phyloP scores from a whole-genome alignment of 1,139 yeast genomes.

The Saccharomyces pastorianus region DNA sequence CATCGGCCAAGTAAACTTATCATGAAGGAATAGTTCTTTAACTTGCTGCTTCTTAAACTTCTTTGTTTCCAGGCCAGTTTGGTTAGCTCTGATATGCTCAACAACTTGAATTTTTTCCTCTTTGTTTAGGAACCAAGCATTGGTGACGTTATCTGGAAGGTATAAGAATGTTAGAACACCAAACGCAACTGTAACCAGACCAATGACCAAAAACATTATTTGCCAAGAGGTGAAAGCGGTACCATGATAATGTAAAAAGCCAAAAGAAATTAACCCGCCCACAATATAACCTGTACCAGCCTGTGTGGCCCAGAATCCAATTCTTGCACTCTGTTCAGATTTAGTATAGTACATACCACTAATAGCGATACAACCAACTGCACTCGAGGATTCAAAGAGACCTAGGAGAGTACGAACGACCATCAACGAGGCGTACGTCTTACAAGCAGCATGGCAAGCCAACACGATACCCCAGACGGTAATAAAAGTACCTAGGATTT shows the following conservation, averaged over 20 bases:
- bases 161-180: slow-evolving; percentile 39
- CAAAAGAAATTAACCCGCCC: slow-evolving; percentile 51
- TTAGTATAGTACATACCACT: slow-evolving; percentile 48
- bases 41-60: slow-evolving; percentile 48
- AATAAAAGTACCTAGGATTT: slow-evolving; percentile 40
- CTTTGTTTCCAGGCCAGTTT: slow-evolving; percentile 50
- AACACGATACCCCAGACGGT: slow-evolving; percentile 46
- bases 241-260: slow-evolving; percentile 35
- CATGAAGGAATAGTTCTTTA: slow-evolving; percentile 35
- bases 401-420: slow-evolving; percentile 48
- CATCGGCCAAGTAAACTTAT: slow-evolving; percentile 43
- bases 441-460: slow-evolving; percentile 44
- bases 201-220: slow-evolving; percentile 42
- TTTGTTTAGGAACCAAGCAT: slow-evolving; percentile 44
- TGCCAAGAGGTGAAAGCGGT: slow-evolving; percentile 39
- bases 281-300: slow-evolving; percentile 46
- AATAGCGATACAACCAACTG: slow-evolving; percentile 53
- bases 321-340: slow-evolving; percentile 46
- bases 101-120: slow-evolving; percentile 46
- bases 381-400: slow-evolving; percentile 45
- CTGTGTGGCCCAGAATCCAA: slow-evolving; percentile 40
- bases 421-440: slow-evolving; percentile 42
- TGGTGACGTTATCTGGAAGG: slow-evolving; percentile 48
- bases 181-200: slow-evolving; percentile 44
- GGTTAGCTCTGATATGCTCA: slow-evolving; percentile 43